These are phyloP conservation scores for Ballota nigra DNA, from an alignment of 257 asterid genomes.

Conservation along the genomic window DNA sequence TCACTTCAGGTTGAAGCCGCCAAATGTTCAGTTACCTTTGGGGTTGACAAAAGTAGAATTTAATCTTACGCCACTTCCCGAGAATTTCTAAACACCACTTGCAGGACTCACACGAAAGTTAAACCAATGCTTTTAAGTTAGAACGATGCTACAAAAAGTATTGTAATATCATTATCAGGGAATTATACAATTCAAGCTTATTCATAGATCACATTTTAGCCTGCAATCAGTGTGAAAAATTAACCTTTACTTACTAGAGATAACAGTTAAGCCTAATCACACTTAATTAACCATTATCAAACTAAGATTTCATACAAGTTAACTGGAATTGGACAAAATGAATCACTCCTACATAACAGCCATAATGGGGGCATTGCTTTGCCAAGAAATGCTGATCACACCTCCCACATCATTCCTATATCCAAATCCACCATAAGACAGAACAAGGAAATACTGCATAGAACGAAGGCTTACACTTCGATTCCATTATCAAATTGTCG, in stretches of 20 bases:
- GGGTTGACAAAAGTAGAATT: background rate
- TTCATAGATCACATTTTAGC: background rate
- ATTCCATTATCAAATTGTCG: too few relatives aligned
- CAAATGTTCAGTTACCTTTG: background rate
- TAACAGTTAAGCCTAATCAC: background rate
- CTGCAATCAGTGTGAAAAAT: background rate
- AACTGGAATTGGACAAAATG: background rate
- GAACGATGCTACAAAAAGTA: background rate
- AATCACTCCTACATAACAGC: background rate
- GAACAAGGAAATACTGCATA: background rate
- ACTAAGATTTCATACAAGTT: background rate
- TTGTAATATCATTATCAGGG: background rate
- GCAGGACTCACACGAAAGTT: background rate
- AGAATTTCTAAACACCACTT: background rate
- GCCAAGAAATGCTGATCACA: background rate
- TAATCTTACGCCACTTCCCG: background rate
- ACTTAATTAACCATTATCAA: background rate
- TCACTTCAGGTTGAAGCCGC: background rate
- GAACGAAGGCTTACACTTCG: too few relatives aligned
- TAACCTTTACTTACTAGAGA: background rate
- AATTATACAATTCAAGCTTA: background rate
- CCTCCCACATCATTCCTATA: background rate
- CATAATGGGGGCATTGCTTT: background rate
- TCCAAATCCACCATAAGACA: background rate
- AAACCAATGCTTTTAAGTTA: constrained; percentile 3